These are phyloP conservation scores for Xylaria cubensis DNA, from an alignment of 495 filamentous ascomycete genomes.

Conservation along the genomic window DNA sequence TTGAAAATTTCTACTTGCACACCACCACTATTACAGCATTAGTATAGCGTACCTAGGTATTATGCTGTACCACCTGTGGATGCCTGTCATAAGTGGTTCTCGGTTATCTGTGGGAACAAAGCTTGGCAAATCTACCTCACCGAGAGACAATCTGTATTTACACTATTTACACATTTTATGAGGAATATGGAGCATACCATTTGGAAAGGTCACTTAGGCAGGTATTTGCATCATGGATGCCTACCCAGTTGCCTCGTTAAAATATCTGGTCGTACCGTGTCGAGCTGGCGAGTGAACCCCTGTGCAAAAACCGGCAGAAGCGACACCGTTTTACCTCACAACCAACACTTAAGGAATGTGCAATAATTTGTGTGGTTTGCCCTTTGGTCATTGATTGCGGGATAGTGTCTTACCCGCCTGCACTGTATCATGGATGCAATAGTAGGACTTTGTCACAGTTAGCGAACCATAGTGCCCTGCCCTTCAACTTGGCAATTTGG, in stretches of 20 bases:
- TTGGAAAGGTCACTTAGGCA: neutral
- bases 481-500: conserved; percentile 1
- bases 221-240: neutral
- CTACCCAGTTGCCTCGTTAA: neutral
- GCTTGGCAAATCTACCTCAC: conserved; percentile 24
- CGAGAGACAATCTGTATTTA: neutral
- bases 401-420: conserved; percentile 13
- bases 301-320: neutral
- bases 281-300: conserved; percentile 8
- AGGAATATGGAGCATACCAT: neutral
- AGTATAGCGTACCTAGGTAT: conserved; percentile 9
- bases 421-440: conserved; percentile 23
- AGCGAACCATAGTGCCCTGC: conserved; percentile 5
- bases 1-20: neutral
- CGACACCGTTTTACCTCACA: conserved; percentile 10
- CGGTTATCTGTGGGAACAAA: conserved; percentile 29
- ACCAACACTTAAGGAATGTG: conserved; percentile 12
- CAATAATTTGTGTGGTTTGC: neutral
- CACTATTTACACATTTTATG: neutral
- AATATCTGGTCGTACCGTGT: neutral
- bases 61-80: neutral
- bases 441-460: conserved; percentile 16
- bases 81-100: conserved; percentile 22
- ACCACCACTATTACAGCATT: neutral
- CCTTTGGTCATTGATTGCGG: neutral